Evolutionary conservation across 2,329 filamentous ascomycete species (phyloP).

Genomic region (Aspergillus fumigatus): DNA sequence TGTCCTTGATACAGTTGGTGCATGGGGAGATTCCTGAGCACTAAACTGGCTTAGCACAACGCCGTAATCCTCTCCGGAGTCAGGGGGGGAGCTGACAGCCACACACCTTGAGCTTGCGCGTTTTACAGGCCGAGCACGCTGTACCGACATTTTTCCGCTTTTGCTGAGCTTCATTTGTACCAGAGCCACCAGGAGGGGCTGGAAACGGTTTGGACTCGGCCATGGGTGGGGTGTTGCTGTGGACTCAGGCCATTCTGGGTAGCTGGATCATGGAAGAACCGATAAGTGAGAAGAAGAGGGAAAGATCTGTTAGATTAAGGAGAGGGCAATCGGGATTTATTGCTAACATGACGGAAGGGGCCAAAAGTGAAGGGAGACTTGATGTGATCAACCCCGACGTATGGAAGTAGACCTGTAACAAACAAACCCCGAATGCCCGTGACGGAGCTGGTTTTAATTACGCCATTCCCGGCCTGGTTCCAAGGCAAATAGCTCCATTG

Average conservation of each 20-base stretch:
- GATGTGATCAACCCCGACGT: background rate
- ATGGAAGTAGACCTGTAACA: background rate
- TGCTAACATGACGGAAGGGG: background rate
- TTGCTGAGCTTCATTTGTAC: conserved; percentile 10
- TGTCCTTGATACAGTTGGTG: conserved; percentile 18
- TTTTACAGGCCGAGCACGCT: conserved; percentile 21
- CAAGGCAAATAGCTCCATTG: background rate
- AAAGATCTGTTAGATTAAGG: background rate
- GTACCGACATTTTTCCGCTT: conserved; percentile 22
- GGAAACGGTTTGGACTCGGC: conserved; percentile 14
- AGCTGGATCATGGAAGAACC: background rate
- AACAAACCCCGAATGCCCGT: background rate
- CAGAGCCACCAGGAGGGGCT: conserved; percentile 9
- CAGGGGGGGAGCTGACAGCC: background rate
- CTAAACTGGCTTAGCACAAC: conserved; percentile 2
- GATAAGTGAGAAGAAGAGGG: background rate
- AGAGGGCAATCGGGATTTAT: background rate
- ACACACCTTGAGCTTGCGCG: conserved; percentile 24
- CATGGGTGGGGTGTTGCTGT: conserved; percentile 4
- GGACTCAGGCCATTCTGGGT: conserved; percentile 8
- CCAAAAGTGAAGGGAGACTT: background rate
- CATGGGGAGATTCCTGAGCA: conserved; percentile 21
- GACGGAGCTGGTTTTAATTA: background rate
- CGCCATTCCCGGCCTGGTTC: background rate
- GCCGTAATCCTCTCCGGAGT: background rate